Evolutionary conservation across 2,329 filamentous ascomycete genomes (phyloP).

Genomic region (Aureobasidium melanogenum): DNA sequence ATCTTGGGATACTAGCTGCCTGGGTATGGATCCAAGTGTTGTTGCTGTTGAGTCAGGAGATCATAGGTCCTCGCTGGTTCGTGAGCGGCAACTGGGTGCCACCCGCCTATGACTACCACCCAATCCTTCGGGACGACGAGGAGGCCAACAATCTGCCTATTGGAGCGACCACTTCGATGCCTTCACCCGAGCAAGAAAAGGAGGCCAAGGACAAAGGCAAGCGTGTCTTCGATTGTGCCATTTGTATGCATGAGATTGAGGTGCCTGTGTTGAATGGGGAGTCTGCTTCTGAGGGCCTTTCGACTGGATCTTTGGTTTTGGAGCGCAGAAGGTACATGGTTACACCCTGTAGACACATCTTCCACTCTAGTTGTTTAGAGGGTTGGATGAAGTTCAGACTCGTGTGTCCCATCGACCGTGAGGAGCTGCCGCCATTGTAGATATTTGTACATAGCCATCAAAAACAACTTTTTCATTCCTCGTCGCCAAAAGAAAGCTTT

Average conservation of each 20-base stretch:
- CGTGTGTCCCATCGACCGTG: slow-evolving; percentile 91
- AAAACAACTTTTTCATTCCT: not conserved
- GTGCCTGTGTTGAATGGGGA: slow-evolving; percentile 65
- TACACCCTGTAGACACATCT: slow-evolving; percentile 91
- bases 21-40: slow-evolving; percentile 88
- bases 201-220: slow-evolving; percentile 46
- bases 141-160: slow-evolving; percentile 68
- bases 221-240: slow-evolving; percentile 77
- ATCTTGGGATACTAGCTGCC: slow-evolving; percentile 55
- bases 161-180: slow-evolving; percentile 36
- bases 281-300: not conserved
- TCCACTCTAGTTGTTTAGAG: slow-evolving; percentile 84
- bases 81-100: slow-evolving; percentile 57
- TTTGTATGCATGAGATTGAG: slow-evolving; percentile 86
- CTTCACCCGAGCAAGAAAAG: not conserved
- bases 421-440: slow-evolving; percentile 75
- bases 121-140: slow-evolving; percentile 76
- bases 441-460: not conserved
- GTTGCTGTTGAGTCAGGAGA: slow-evolving; percentile 68
- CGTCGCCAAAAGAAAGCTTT: slow-evolving; percentile 16
- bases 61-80: slow-evolving; percentile 82
- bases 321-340: slow-evolving; percentile 88
- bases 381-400: slow-evolving; percentile 92
- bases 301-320: slow-evolving; percentile 50
- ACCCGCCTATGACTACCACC: slow-evolving; percentile 88